Conservation (phyloP, 2,329 filamentous ascomycete genomes). For the Mariannaea elegans region DNA sequence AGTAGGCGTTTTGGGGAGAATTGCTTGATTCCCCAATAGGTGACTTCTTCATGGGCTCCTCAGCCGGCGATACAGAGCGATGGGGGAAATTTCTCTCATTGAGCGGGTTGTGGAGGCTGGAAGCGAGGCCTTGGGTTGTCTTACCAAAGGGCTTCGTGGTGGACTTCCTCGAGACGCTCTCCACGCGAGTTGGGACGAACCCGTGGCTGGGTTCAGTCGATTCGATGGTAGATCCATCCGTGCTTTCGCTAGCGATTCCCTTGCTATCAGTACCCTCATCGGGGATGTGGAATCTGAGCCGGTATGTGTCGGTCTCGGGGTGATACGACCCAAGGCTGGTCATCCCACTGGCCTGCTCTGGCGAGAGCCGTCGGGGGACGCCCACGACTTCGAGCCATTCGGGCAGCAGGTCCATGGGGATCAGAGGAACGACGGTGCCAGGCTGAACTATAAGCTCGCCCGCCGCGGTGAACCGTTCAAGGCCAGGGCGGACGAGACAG, state of each 20-base stretch:
- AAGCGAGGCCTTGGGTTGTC: slow-evolving; percentile 23
- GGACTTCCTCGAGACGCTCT: background rate
- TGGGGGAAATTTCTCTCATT: slow-evolving; percentile 2
- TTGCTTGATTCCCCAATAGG: slow-evolving; percentile 7
- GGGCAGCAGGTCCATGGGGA: slow-evolving; percentile 63
- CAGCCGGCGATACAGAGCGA: background rate
- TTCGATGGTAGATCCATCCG: slow-evolving; percentile 6
- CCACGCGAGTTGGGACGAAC: too few species aligned
- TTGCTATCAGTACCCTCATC: slow-evolving; percentile 2
- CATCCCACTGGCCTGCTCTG: slow-evolving; percentile 50
- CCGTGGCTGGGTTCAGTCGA: background rate
- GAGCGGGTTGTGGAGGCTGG: slow-evolving; percentile 29
- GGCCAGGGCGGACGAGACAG: slow-evolving; percentile 55
- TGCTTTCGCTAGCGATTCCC: background rate
- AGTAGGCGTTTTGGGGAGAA: slow-evolving; percentile 6
- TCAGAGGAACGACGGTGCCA: slow-evolving; percentile 58
- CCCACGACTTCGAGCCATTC: slow-evolving; percentile 54
- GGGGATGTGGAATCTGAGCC: slow-evolving; percentile 25
- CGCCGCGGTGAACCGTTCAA: slow-evolving; percentile 31
- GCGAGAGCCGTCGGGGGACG: slow-evolving; percentile 52
- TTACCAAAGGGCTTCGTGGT: slow-evolving; percentile 1
- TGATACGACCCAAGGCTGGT: slow-evolving; percentile 48
- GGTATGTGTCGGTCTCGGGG: slow-evolving; percentile 29
- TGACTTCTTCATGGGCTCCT: background rate
- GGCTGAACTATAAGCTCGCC: slow-evolving; percentile 37